Base-by-base conservation (phyloP, 2,329 filamentous ascomycete genomes). In the Ampelomyces quisqualis region DNA sequence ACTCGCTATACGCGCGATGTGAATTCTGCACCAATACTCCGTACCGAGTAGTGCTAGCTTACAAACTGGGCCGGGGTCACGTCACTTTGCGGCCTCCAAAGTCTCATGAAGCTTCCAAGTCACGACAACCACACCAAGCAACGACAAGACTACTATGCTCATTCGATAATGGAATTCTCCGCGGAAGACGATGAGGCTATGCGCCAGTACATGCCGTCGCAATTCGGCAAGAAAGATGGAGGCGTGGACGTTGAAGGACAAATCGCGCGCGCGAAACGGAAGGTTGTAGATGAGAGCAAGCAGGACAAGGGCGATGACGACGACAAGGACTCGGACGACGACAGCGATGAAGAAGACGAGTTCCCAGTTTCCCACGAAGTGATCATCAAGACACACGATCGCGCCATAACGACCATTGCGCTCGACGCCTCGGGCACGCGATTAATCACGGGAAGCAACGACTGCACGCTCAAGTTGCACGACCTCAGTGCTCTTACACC, bases 401-500 rank as follows among this genome's bases (percentile, higher is more conserved):
- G 88, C 46, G 82, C 90, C 5, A 81, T 97, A 28, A 96, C 91
- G 5, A 85, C 87, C 1, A 77, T 90, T 41, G 85, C 90, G 2
- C 76, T 95, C 33, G 93, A 98, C 69, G 84, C 88, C 0, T 83
- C 90, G 0, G 93, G 93, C 8, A 85, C 84, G 32, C 81, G 93
- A 56, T 74, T 98, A 63, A 82, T 91, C 33, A 93, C 89, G n/a
- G 90, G 87, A 15, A 96, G 90, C 4, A 86, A 85, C 46, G 93
- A 98, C 69, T 94, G 90, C 68, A 88, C 82, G 1, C 74, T 97
- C 58, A 97, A 96, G 64, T 77, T 98, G 13, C 90, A 96, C 71
- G 91, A 98, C 65, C 95, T 98, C 66, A 83, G 90, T 2, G 88
- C 90, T 32, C 94, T 98, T 85, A 96, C 91, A 1, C 89, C 90